A percentile compares a stretch with the other conserved stretches of the same genome.
phyloP scores from a whole-genome alignment of 2,329 filamentous ascomycete species.

The Stenocarpella maydis region DNA sequence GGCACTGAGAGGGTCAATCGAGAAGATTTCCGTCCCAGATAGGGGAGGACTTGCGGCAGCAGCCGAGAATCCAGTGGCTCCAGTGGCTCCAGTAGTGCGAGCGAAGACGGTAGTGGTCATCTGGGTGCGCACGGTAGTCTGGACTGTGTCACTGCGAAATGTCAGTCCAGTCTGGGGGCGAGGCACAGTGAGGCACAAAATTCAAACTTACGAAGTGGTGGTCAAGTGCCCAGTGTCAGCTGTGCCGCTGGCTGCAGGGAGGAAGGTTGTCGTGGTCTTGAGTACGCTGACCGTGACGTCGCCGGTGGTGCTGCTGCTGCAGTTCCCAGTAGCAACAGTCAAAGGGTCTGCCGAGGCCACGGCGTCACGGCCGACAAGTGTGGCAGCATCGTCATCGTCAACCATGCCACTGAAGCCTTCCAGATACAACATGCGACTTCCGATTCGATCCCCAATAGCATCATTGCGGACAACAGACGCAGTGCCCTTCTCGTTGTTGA shows the following conservation, averaged over 20 bases:
- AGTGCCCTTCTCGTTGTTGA: slow-evolving; percentile 1
- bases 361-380: neutral
- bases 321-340: neutral
- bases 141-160: neutral
- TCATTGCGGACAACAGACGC: neutral
- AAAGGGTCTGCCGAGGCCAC: slow-evolving; percentile 1
- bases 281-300: neutral
- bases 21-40: neutral
- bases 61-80: neutral
- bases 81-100: slow-evolving; percentile 6
- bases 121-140: neutral
- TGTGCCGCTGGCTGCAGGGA: neutral
- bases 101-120: slow-evolving; percentile 18
- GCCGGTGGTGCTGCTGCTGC: neutral
- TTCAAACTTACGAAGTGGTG: slow-evolving; percentile 16
- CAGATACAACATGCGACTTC: slow-evolving; percentile 20
- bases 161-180: neutral
- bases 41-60: neutral
- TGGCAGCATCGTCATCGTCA: slow-evolving; percentile 3
- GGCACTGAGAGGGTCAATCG: slow-evolving; percentile 12
- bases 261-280: neutral
- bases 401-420: slow-evolving; percentile 26
- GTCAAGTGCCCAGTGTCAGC: neutral
- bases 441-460: neutral
- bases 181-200: neutral